Evolutionary conservation across 2,329 filamentous ascomycete genomes (phyloP), one percentile per base, ranked within the genome.

Genomic region (Aspergillus puulaauensis): DNA sequence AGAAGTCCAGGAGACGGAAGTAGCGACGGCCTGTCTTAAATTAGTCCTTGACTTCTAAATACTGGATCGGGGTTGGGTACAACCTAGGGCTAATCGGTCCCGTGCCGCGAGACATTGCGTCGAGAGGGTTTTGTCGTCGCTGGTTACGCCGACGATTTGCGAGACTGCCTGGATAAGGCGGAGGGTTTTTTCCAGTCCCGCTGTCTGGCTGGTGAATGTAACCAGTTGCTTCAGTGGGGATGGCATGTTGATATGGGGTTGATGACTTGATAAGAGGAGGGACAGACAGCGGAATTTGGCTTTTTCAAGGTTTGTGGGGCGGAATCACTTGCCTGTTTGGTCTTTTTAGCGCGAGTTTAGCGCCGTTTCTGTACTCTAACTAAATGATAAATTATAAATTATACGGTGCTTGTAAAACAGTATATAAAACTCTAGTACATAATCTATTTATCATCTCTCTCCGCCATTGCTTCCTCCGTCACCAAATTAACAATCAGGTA

Each of bases 1-100:
- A 72, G 68, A 87, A 90, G 66, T 86, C 85, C 69, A 90, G 87
- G 48, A 89, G 74, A 5, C 88, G 84, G 66, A 90, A 80, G 71
- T 84, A 85, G 33, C 87, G 82, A 37, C 88, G 80, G 27, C 73
- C 79, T 80, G 44, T 0, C n/a, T n/a, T n/a, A 4, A 12, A 45
- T 40, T n/a, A 11, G 24, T 24, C 3, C 41, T 9, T 14, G n/a
- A 15, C 19, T 27, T 43, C n/a, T 47, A 8, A 52, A 6, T 23
- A 50, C 8, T 58, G 41, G 62, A 50, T 21, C 45, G 45, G 46
- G 27, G 19, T 3, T 17, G n/a, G 17, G 31, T 5, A 15, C 7
- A 68, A 80, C 79, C 72, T 54, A 81, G 59, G 24, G 75, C 76
- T 52, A 81, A 70, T 61, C 80, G 74, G 33, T 67, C 61, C 50